Base-by-base conservation (phyloP, 257 asterid genomes). In the Mentha longifolia region DNA sequence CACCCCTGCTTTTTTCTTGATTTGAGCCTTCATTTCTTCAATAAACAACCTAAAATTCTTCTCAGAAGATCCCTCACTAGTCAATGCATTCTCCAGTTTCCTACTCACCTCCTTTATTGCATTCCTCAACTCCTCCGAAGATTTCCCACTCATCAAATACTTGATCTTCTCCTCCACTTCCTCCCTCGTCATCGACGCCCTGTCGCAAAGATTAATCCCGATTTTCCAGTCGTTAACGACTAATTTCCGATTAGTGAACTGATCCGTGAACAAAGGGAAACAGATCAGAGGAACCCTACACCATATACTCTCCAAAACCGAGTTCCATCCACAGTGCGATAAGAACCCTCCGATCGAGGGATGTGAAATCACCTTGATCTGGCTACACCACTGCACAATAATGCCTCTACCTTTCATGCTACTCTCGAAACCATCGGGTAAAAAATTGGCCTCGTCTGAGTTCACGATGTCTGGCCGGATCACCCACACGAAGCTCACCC, bases 241-340 rank as follows among this genome's bases (percentile, higher is more conserved):
- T n/a, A 90, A 19, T 67, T 90, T 90, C 0, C 97, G 80, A 20
- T 90, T 88, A 0, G 97, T 83, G 20, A 86, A 86, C 58, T 90
- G 95, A 58, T 90, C 97, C 0, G 95, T 86, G 37, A 90, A 77
- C 65, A 90, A 42, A 1, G 95, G 97, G 46, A 76, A 79, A 35
- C 97, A 88, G 1, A 90, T 74, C 25, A 86, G 64, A 0, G 95
- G 95, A 10, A 83, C 80, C 5, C 79, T 71, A 28, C 87, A 83
- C 85, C 91, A 90, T 37, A 88, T 85, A 11, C 97, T 88, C 17
- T 88, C 95, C 65, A 90, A 54, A 0, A 83, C 83, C 31, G 92
- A 90, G 41, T 88, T 90, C 95, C 97, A 90, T 10, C 97, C 95
- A 11, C 92, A 86, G 2, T 88, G 97, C n/a, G 92, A 85, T 61